phyloP scores from a whole-genome alignment of 768 basidiomycete species.

The Mycena amicta region DNA sequence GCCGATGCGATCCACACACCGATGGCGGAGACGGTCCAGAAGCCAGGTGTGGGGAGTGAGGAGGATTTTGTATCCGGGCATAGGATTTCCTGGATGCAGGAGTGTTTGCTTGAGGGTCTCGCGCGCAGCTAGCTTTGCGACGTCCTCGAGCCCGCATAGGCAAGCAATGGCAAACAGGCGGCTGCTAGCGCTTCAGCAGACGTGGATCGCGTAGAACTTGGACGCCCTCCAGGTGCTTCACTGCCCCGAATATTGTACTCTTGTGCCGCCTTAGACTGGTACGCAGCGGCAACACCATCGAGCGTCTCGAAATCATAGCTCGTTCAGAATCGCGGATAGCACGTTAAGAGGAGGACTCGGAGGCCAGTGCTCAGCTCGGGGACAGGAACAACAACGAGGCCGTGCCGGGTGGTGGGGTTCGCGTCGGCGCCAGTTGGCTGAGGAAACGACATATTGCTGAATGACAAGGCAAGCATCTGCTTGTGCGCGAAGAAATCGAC shows the following conservation, averaged over 20 bases:
- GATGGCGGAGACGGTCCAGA: not conserved
- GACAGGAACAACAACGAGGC: slow-evolving; percentile 48
- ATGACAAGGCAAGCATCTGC: slow-evolving; percentile 54
- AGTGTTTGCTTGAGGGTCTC: slow-evolving; percentile 37
- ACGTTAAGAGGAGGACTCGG: slow-evolving; percentile 45
- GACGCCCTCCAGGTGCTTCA: slow-evolving; percentile 32
- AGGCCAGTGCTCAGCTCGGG: slow-evolving; percentile 47
- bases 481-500: slow-evolving; percentile 58
- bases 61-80: not conserved
- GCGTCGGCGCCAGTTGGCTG: slow-evolving; percentile 36
- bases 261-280: slow-evolving; percentile 47
- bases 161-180: slow-evolving; percentile 47
- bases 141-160: slow-evolving; percentile 38
- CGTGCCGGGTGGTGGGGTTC: slow-evolving; percentile 34
- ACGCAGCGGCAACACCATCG: slow-evolving; percentile 43
- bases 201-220: slow-evolving; percentile 35
- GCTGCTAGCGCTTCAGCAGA: slow-evolving; percentile 40
- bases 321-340: slow-evolving; percentile 47
- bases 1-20: not conserved
- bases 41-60: not conserved
- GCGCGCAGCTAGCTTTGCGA: slow-evolving; percentile 36
- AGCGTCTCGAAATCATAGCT: slow-evolving; percentile 35
- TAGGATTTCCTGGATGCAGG: not conserved
- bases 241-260: slow-evolving; percentile 55
- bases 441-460: slow-evolving; percentile 56